Base-by-base conservation (phyloP, 176 grass and related monocot genomes). In the Guadua angustifolia region DNA sequence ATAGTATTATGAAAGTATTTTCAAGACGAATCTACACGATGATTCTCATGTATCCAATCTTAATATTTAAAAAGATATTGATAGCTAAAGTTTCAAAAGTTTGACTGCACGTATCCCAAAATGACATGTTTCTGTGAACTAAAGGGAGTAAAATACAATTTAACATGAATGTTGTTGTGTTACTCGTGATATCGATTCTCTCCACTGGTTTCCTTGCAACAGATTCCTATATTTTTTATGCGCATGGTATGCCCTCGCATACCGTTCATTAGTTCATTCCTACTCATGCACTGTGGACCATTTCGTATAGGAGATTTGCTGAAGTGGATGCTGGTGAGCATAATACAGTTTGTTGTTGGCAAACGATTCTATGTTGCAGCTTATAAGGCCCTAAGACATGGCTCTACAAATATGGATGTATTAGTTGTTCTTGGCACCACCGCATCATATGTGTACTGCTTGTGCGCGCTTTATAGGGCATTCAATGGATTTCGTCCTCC, bases 191-290 rank as follows among this genome's bases (percentile, higher is more conserved):
- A 40, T 78, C 73, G 75, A 90, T 81, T 71, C 57, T 71, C 63
- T 46, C 36, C 46, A 73, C n/a, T 90, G 52, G 35, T 86, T 83
- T 88, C 44, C 46, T 70, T 75, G 84, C 76, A 83, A 55, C 89
- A 99, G 96, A 87, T 95, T 74, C 96, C 93, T 61, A 93, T 99
- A 57, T 99, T 95, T 89, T 90, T 99, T 76, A 94, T 99, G 74
- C 85, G 89, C 80, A 95, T 94, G 83, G 83, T 92, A 51, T 93
- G 93, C 61, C 96, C 96, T 33, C 86, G 11, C 82, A 90, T 99
- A 85, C 85, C 79, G 73, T 83, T 88, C 9, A 7, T 95, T 5
- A 88, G 66, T 69, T 93, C 96, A 86, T 83, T 94, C 87, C 77
- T 99, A 35, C 81, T 90, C 60, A 86, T 88, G 89, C 91, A 90